Conservation (phyloP, 352 stramenopile genomes). For the Pythium sukuiense region DNA sequence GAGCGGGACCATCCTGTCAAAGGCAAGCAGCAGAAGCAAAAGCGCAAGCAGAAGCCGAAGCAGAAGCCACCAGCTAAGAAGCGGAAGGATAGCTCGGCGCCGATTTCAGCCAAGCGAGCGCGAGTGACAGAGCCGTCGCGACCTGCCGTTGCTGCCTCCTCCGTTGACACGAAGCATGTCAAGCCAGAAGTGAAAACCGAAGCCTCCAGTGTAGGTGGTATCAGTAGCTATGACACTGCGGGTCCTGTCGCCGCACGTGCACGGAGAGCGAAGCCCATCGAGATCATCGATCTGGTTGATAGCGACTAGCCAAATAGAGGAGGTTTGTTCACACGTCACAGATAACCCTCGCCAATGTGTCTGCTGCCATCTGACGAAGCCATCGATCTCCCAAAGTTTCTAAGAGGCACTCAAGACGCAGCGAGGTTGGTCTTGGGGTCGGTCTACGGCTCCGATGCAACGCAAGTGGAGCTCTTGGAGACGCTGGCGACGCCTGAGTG, state of each 20-base stretch:
- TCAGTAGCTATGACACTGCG: too few relatives aligned
- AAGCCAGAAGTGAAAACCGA: background rate
- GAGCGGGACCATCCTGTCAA: conserved; percentile 7
- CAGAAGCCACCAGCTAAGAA: background rate
- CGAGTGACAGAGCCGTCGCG: background rate
- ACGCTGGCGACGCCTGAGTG: too few relatives aligned
- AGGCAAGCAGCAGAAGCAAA: conserved; percentile 2
- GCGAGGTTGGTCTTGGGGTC: too few relatives aligned
- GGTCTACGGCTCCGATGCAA: too few relatives aligned
- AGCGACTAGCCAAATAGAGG: conserved; percentile 5
- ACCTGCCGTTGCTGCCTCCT: too few relatives aligned
- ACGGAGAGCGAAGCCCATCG: conserved; percentile 5
- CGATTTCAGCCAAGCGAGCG: background rate
- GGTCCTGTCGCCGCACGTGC: conserved; percentile 1
- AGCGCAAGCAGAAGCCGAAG: background rate
- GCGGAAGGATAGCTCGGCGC: background rate
- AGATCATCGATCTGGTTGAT: conserved; percentile 17
- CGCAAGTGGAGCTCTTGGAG: too few relatives aligned
- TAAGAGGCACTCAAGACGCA: too few relatives aligned
- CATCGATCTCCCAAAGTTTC: too few relatives aligned
- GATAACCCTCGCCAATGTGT: background rate
- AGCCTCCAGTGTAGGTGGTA: background rate
- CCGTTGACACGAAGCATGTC: background rate
- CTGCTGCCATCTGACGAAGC: too few relatives aligned
- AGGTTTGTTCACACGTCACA: background rate